phyloP scores from a whole-genome alignment of 805 yeast species.

The Pichia cephalocereana region DNA sequence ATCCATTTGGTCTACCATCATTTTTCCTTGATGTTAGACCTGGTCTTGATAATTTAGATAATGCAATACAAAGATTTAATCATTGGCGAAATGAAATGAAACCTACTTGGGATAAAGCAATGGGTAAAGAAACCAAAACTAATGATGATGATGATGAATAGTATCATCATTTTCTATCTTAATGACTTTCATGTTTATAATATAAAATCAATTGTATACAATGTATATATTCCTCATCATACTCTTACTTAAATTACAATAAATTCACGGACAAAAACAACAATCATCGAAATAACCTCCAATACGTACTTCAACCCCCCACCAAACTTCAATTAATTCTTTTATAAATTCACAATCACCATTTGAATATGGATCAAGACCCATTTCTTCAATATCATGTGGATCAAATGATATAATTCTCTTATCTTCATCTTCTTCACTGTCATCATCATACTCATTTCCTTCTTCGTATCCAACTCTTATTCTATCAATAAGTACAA shows the following conservation, averaged over 20 bases:
- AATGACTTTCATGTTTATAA: not conserved
- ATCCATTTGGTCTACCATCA: constrained; percentile 79
- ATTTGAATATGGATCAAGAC: constrained; percentile 43
- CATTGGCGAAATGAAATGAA: constrained; percentile 45
- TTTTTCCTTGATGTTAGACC: constrained; percentile 94
- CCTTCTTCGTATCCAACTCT: constrained; percentile 11
- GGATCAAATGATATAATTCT: constrained; percentile 1
- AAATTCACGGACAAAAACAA: constrained; percentile 17
- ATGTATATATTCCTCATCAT: too few relatives aligned
- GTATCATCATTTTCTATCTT: too few relatives aligned
- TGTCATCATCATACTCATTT: constrained; percentile 11
- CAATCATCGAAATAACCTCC: constrained; percentile 27
- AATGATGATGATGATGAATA: not conserved
- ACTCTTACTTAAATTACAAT: too few relatives aligned
- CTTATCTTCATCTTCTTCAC: constrained; percentile 7
- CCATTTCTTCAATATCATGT: constrained; percentile 46
- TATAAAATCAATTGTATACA: too few relatives aligned
- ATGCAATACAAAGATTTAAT: constrained; percentile 57
- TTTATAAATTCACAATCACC: constrained; percentile 37
- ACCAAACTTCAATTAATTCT: constrained; percentile 37
- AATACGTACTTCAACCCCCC: constrained; percentile 34
- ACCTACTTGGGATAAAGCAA: constrained; percentile 61
- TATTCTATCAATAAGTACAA: constrained; percentile 27
- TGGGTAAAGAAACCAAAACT: constrained; percentile 39
- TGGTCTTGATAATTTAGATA: constrained; percentile 63